phyloP scores from a whole-genome alignment of 1,284 basidiomycete genomes.

The Fomitopsis betulina region DNA sequence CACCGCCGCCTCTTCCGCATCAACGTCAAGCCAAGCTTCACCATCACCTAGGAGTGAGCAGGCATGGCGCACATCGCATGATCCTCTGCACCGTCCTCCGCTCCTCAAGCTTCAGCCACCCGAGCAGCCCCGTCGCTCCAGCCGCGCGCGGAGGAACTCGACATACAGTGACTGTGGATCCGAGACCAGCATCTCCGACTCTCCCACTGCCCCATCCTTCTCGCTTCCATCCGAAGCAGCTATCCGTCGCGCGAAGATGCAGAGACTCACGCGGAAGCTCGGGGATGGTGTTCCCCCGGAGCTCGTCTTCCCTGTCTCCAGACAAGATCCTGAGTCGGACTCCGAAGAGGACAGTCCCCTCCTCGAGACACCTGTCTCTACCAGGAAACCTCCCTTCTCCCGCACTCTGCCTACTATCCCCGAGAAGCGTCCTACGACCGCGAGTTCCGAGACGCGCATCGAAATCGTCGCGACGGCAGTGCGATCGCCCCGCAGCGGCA shows the following conservation, averaged over 20 bases:
- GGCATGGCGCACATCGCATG: slow-evolving; percentile 18
- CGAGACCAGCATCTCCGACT: slow-evolving; percentile 15
- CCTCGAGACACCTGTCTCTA: slow-evolving; percentile 2
- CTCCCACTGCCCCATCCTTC: slow-evolving; percentile 31
- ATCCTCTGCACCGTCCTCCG: slow-evolving; percentile 16
- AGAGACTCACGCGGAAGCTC: slow-evolving; percentile 49
- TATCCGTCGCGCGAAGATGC: slow-evolving; percentile 52
- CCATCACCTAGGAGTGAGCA: slow-evolving; percentile 12
- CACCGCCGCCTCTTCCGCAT: slow-evolving; percentile 16
- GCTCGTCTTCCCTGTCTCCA: slow-evolving; percentile 45
- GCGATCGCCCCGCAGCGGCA: background rate
- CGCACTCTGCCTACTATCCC: slow-evolving; percentile 5
- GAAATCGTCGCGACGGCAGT: background rate
- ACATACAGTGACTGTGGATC: slow-evolving; percentile 5
- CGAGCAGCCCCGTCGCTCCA: slow-evolving; percentile 19
- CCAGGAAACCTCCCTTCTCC: slow-evolving; percentile 2
- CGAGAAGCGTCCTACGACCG: background rate
- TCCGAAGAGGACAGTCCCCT: slow-evolving; percentile 11
- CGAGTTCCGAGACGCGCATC: background rate
- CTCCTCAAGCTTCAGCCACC: slow-evolving; percentile 18
- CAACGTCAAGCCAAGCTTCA: slow-evolving; percentile 8
- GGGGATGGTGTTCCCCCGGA: slow-evolving; percentile 55
- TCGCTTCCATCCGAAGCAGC: slow-evolving; percentile 34
- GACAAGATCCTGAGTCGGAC: slow-evolving; percentile 11
- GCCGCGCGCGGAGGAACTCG: background rate